Evolutionary conservation across 2,329 filamentous ascomycete species (phyloP).

Genomic region (Xylariaceae sp.): DNA sequence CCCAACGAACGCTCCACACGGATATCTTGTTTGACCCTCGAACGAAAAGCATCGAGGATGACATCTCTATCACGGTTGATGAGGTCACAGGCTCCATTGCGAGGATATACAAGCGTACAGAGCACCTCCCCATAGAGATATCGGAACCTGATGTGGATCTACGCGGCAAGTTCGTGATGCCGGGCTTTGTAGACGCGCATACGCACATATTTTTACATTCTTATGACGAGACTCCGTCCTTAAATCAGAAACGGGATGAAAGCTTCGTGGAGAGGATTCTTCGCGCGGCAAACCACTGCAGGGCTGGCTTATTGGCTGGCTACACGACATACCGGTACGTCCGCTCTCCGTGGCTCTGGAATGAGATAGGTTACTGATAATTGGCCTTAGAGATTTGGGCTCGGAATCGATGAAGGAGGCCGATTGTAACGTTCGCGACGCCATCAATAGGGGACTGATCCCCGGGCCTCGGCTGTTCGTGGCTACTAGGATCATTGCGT

Average conservation of each 20-base stretch:
- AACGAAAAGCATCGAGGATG: slow-evolving; percentile 42
- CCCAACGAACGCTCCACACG: slow-evolving; percentile 44
- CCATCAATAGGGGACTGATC: slow-evolving; percentile 51
- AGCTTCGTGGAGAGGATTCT: slow-evolving; percentile 56
- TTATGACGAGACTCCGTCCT: slow-evolving; percentile 37
- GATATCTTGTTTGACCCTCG: slow-evolving; percentile 51
- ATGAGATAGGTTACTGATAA: not conserved
- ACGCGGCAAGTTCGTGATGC: slow-evolving; percentile 51
- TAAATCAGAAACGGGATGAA: slow-evolving; percentile 55
- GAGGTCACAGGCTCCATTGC: slow-evolving; percentile 44
- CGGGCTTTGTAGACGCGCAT: slow-evolving; percentile 55
- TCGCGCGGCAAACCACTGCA: slow-evolving; percentile 53
- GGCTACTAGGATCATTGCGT: slow-evolving; percentile 50
- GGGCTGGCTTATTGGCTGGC: slow-evolving; percentile 54
- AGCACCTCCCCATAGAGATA: not conserved
- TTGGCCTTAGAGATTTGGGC: slow-evolving; percentile 45
- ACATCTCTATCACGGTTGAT: slow-evolving; percentile 48
- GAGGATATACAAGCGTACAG: slow-evolving; percentile 35
- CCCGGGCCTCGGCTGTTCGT: slow-evolving; percentile 57
- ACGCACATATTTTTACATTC: slow-evolving; percentile 55
- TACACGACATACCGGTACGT: slow-evolving; percentile 54
- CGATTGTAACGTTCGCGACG: slow-evolving; percentile 53
- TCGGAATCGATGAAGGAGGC: slow-evolving; percentile 51
- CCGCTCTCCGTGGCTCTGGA: not conserved
- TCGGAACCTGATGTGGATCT: slow-evolving; percentile 45